Conservation (phyloP, 805 yeast genomes). For the Saturnispora mendoncae region DNA sequence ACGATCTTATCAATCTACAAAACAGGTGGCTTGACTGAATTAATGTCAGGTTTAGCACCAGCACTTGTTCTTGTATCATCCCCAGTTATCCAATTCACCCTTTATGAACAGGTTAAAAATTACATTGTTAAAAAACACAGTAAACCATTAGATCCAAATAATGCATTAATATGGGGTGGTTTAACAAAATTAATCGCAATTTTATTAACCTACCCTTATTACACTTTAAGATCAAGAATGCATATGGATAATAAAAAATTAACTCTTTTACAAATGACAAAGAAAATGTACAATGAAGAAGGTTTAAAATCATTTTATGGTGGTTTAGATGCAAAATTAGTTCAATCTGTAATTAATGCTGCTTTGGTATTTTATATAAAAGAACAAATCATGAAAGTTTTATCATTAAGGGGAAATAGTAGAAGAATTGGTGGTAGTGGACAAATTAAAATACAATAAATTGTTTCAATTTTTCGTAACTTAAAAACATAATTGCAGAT, state of each 20-base stretch:
- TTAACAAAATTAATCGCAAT: slow-evolving; percentile 88
- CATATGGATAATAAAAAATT: slow-evolving; percentile 39
- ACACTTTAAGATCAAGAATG: slow-evolving; percentile 83
- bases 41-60: slow-evolving; percentile 82
- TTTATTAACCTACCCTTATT: slow-evolving; percentile 80
- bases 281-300: slow-evolving; percentile 54
- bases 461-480: slow-evolving; percentile 57
- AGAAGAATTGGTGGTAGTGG: no score
- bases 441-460: slow-evolving; percentile 14
- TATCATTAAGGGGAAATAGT: not conserved
- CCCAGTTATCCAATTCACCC: slow-evolving; percentile 87
- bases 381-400: slow-evolving; percentile 55
- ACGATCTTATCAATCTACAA: slow-evolving; percentile 55
- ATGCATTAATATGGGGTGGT: slow-evolving; percentile 84
- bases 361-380: slow-evolving; percentile 87
- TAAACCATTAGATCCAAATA: slow-evolving; percentile 54
- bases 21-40: slow-evolving; percentile 60
- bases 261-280: slow-evolving; percentile 42
- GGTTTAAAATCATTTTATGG: slow-evolving; percentile 73
- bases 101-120: slow-evolving; percentile 79
- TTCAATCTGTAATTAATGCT: slow-evolving; percentile 80
- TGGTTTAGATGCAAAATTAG: slow-evolving; percentile 70
- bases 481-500: slow-evolving; percentile 75
- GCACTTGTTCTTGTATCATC: slow-evolving; percentile 79
- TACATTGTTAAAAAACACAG: slow-evolving; percentile 40